phyloP scores from a whole-genome alignment of 1,139 yeast genomes.

The Candida smagusa region DNA sequence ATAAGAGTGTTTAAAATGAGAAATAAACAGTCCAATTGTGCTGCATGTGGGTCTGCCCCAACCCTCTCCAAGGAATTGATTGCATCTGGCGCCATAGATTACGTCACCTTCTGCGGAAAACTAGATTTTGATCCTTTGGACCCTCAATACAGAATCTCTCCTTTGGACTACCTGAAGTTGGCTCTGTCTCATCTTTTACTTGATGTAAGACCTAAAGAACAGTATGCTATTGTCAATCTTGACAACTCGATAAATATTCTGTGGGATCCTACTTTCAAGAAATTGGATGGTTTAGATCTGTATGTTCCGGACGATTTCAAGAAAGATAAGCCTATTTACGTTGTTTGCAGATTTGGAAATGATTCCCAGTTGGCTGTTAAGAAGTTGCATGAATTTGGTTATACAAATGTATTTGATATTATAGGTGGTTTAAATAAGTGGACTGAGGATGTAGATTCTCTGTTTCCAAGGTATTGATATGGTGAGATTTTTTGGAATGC shows the following conservation, averaged over 20 bases:
- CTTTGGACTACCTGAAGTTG: slow-evolving; percentile 33
- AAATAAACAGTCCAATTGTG: slow-evolving; percentile 56
- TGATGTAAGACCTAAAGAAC: slow-evolving; percentile 83
- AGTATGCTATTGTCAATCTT: slow-evolving; percentile 63
- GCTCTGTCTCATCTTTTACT: slow-evolving; percentile 31
- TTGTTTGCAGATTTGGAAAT: slow-evolving; percentile 85
- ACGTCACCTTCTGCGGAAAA: slow-evolving; percentile 72
- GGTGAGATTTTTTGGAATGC: too few relatives aligned
- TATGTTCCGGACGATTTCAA: slow-evolving; percentile 21
- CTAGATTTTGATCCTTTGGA: slow-evolving; percentile 45
- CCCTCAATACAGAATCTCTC: slow-evolving; percentile 44
- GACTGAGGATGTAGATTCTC: slow-evolving; percentile 58
- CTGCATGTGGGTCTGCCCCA: slow-evolving; percentile 58
- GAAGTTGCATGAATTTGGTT: slow-evolving; percentile 49
- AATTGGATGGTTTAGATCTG: slow-evolving; percentile 24
- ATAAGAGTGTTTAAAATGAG: slow-evolving; percentile 81
- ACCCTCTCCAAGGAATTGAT: slow-evolving; percentile 47
- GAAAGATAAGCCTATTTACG: slow-evolving; percentile 26
- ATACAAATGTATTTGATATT: slow-evolving; percentile 58
- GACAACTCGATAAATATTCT: slow-evolving; percentile 65
- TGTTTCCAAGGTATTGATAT: slow-evolving; percentile 63
- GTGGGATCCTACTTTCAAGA: slow-evolving; percentile 45
- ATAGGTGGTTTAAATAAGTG: slow-evolving; percentile 77
- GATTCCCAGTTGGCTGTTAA: slow-evolving; percentile 82
- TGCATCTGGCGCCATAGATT: slow-evolving; percentile 50